Base-by-base conservation (phyloP, 148 eudicot species). In the Heliosperma pusillum region DNA sequence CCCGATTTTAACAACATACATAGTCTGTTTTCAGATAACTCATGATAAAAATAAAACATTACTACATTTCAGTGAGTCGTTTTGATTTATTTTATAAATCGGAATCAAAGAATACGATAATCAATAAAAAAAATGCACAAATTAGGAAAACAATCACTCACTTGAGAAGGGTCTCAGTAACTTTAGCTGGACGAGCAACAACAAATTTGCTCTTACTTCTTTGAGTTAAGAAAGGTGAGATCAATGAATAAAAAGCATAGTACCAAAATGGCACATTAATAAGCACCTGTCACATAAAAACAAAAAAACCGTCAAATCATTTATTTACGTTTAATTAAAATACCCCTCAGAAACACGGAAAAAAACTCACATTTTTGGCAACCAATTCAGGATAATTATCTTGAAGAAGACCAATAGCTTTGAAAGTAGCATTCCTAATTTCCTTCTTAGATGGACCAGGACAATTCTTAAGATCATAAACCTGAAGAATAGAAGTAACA, bases 381-480 rank as follows among this genome's bases (percentile, higher is more conserved):
- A 91, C 91, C 40, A 91, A 84, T 74, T 91, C 96, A 21, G 93
- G 96, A 58, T 91, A 91, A 76, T 91, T 89, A 55, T 91, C 91
- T 74, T 91, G 93, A 6, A 91, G 83, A 80, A 85, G 80, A 0
- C 60, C 86, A 78, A 91, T 58, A 56, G 87, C 89, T 61, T 83
- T 84, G 60, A 70, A 87, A 9, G 86, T 85, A 13, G 88, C 83
- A 42, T 27, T 58, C 52, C 93, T 77, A 26, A 86, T 77, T 40
- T 84, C 93, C 78, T 81, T 87, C 87, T 82, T 86, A 3, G 83
- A 73, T 4, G 89, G 91, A 45, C 89, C 88, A 44, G 96, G 89
- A 8, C 87, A 73, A 55, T 86, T 81, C 78, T 81, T 86, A 2
- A 90, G 87, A 77, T 90, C 96, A 77, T 83, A 85, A 21, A 90